Conservation (phyloP, 768 basidiomycete species). For the Amanita rubescens region DNA sequence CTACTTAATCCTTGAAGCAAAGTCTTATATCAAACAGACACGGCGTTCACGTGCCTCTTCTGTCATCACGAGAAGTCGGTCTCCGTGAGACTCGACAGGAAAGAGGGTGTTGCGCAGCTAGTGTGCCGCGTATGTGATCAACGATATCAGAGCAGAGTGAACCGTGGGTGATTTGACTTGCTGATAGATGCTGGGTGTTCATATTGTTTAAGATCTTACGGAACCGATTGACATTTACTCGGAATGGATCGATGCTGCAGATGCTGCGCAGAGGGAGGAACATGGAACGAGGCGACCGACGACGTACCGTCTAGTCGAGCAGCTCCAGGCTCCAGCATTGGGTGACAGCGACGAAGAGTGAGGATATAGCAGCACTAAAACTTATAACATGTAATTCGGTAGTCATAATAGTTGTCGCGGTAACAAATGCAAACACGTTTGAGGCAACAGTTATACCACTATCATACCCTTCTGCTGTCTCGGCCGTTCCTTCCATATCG, state of each 20-base stretch:
- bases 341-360: constrained; percentile 47
- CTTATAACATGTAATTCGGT: constrained; percentile 3
- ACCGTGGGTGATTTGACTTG: constrained; percentile 43
- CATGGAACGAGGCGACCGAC: constrained; percentile 44
- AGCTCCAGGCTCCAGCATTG: constrained; percentile 31
- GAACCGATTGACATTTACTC: constrained; percentile 88
- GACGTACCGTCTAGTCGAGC: constrained; percentile 55
- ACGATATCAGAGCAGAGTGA: constrained; percentile 80
- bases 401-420: constrained; percentile 11
- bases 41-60: constrained; percentile 79
- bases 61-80: constrained; percentile 90
- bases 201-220: constrained; percentile 54
- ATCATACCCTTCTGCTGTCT: constrained; percentile 12
- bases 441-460: constrained; percentile 5
- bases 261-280: constrained; percentile 67
- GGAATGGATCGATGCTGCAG: constrained; percentile 87
- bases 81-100: constrained; percentile 76
- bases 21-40: constrained; percentile 40
- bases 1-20: background rate
- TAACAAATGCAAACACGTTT: constrained; percentile 21
- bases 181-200: constrained; percentile 3
- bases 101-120: constrained; percentile 75
- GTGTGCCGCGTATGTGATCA: constrained; percentile 84
- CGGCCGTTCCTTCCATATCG: constrained; percentile 10
- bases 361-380: background rate